Evolutionary conservation across 768 basidiomycete species (phyloP).

Genomic region (Paxillus ammoniavirescens): DNA sequence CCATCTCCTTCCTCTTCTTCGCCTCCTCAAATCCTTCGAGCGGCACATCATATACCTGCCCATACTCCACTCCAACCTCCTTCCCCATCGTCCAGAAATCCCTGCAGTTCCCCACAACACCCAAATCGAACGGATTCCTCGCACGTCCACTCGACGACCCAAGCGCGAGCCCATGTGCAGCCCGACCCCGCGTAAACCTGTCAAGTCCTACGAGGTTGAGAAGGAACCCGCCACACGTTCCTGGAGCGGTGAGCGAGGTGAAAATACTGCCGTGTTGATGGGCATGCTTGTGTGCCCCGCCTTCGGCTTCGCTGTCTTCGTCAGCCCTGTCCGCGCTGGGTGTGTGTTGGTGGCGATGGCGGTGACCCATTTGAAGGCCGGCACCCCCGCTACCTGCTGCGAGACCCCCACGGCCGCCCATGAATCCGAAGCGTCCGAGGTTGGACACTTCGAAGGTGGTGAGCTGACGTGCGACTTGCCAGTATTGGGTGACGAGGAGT

Average conservation of each 20-base stretch:
- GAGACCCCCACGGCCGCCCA: slow-evolving; percentile 86
- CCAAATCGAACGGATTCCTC: slow-evolving; percentile 90
- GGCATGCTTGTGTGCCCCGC: slow-evolving; percentile 40
- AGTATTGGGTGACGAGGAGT: slow-evolving; percentile 81
- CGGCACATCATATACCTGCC: slow-evolving; percentile 85
- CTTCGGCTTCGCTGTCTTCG: slow-evolving; percentile 35
- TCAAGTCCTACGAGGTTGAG: slow-evolving; percentile 93
- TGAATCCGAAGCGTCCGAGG: slow-evolving; percentile 91
- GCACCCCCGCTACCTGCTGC: slow-evolving; percentile 55
- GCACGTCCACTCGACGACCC: slow-evolving; percentile 55
- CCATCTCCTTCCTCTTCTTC: slow-evolving; percentile 55
- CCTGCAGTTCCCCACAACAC: slow-evolving; percentile 72
- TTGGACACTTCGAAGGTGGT: slow-evolving; percentile 96
- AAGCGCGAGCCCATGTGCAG: slow-evolving; percentile 79
- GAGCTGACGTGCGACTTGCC: slow-evolving; percentile 93
- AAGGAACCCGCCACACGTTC: slow-evolving; percentile 56
- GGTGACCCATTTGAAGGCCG: slow-evolving; percentile 75
- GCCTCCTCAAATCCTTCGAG: slow-evolving; percentile 80
- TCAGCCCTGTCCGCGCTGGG: slow-evolving; percentile 47
- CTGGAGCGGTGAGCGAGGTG: slow-evolving; percentile 31
- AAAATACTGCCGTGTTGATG: slow-evolving; percentile 43
- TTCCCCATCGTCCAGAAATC: slow-evolving; percentile 93
- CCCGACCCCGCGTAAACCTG: slow-evolving; percentile 88
- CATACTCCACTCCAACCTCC: slow-evolving; percentile 90
- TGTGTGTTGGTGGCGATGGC: slow-evolving; percentile 40